Evolutionary conservation across 2,329 filamentous ascomycete genomes (phyloP), one percentile per base, ranked within the genome.

Genomic region (Ophiocordyceps sinensis): DNA sequence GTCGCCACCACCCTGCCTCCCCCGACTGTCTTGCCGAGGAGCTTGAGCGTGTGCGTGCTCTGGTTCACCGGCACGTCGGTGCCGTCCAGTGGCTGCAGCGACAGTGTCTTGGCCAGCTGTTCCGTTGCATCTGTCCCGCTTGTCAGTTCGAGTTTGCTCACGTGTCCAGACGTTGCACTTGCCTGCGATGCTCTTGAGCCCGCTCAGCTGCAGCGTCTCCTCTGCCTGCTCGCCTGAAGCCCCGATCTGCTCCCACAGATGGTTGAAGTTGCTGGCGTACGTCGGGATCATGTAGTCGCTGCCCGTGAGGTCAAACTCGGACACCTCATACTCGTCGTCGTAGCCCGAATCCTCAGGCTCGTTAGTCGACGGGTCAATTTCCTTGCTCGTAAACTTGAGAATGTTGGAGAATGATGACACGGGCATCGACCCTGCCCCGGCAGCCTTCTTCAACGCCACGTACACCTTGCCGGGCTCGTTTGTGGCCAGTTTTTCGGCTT

Each of bases 271-370:
- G 59, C 88, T 84, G 15, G 88, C 88, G 61, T 94, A 98, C 2
- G 86, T 82, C 17, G 91, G 91, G 38, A 94, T 75, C 46, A 98
- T 79, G 62, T 95, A 98, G 62, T 98, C 91, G 50, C 86, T 87
- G 44, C 89, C 91, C 15, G 78, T 75, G 45, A 98, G 76, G 46
- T 95, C 88, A 45, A 96, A 78, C 57, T 95, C 87, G 46, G 91
- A 86, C 45, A 96, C 83, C 65, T 95, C 85, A 58, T 98, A 98
- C 65, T 98, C 91, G 55, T 98, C 91, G 41, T 96, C 89, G 60
- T 96, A 96, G 37, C 91, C 91, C 37, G 67, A 73, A 14, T 94
- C 87, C 61, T 98, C 91, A 1, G 89, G 85, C 63, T 95, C 87
- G 49, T 79, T 77, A n/a, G 85, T 94, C 23, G 83, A 83, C 6